A percentile compares a stretch with the other conserved stretches of the same genome.
Conservation (phyloP, 2,329 filamentous ascomycete genomes). For the Pseudogymnoascus pannorum region DNA sequence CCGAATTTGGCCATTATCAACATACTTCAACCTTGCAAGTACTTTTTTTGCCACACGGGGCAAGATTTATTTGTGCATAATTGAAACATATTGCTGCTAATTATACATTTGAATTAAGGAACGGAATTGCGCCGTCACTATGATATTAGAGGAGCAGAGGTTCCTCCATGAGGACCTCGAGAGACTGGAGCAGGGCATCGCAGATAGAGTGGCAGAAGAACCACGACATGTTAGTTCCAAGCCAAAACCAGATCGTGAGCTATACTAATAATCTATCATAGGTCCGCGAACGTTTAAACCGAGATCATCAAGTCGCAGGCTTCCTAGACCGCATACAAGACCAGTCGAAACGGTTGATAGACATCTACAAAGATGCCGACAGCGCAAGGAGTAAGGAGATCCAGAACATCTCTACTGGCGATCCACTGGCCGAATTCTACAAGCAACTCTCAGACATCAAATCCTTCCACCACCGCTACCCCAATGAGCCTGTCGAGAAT, state of each 20-base stretch:
- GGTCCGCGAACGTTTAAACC: constrained; percentile 81
- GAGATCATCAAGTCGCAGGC: constrained; percentile 85
- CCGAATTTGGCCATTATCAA: constrained; percentile 3
- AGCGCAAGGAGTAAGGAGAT: constrained; percentile 70
- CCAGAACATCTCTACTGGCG: constrained; percentile 73
- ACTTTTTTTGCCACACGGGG: neutral
- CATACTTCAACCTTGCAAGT: neutral
- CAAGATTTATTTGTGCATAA: neutral
- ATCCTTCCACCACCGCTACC: constrained; percentile 82
- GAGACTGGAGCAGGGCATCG: constrained; percentile 87
- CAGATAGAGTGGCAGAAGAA: constrained; percentile 81
- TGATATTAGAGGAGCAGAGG: constrained; percentile 90
- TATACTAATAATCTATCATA: constrained; percentile 31
- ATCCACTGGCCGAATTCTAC: constrained; percentile 88
- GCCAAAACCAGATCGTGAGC: neutral
- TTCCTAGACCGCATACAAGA: constrained; percentile 82
- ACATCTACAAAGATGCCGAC: constrained; percentile 76
- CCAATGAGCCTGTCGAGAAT: constrained; percentile 91
- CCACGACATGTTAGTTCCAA: constrained; percentile 66
- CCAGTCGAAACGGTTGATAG: constrained; percentile 72
- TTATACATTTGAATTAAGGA: neutral
- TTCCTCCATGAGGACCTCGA: constrained; percentile 95
- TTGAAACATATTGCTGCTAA: neutral
- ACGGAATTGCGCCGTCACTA: constrained; percentile 27
- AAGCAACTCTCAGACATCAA: constrained; percentile 74